Percentiles rank a stretch among this genome's conserved stretches.
These are phyloP conservation scores for Euptelea pleiosperma DNA, from an alignment of 164 flowering plant genomes.

Conservation along the genomic window DNA sequence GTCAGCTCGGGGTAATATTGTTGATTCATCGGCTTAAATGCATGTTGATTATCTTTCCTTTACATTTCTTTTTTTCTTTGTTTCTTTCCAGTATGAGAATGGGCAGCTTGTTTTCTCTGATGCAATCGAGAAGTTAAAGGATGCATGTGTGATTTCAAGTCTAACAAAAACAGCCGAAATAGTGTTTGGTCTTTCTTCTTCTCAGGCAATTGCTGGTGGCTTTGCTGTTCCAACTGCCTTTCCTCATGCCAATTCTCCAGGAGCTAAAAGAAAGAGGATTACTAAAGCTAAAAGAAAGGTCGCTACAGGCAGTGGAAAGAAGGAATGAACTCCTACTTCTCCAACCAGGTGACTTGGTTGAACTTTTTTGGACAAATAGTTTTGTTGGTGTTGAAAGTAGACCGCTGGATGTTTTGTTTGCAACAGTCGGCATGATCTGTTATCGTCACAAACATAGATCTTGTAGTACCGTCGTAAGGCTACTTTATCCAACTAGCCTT, in stretches of 20 bases:
- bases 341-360: neutral
- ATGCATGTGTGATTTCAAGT: slow-evolving; percentile 23
- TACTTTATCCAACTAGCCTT: no score
- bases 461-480: no score
- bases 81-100: slow-evolving; percentile 36
- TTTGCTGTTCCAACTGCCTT: slow-evolving; percentile 4
- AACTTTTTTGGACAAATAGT: neutral
- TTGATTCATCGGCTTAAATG: neutral
- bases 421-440: no score
- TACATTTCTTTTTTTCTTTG: neutral
- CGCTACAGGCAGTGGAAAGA: no score
- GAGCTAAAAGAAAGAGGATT: slow-evolving; percentile 8
- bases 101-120: slow-evolving; percentile 11
- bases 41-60: neutral
- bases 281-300: neutral
- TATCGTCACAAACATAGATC: no score
- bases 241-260: neutral
- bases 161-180: slow-evolving; percentile 27
- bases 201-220: slow-evolving; percentile 9
- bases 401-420: no score
- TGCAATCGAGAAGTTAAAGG: slow-evolving; percentile 30
- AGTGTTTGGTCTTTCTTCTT: slow-evolving; percentile 17
- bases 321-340: neutral
- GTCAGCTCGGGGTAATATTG: no score
- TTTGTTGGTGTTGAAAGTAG: no score